phyloP scores from a whole-genome alignment of 306 rosid species.

The Citrullus colocynthis region DNA sequence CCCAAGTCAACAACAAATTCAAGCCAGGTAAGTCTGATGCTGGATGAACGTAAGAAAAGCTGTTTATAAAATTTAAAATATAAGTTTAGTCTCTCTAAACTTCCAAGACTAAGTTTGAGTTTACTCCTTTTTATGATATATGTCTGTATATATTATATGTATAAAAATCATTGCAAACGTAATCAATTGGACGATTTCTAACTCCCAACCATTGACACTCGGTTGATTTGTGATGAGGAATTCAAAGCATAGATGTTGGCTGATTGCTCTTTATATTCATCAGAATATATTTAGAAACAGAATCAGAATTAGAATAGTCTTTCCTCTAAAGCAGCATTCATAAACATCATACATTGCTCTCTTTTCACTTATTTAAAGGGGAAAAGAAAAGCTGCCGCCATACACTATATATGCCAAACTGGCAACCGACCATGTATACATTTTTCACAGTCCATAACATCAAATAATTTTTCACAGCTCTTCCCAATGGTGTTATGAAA shows the following conservation, averaged over 20 bases:
- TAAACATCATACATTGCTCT: conserved; percentile 46
- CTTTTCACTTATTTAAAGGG: conserved; percentile 38
- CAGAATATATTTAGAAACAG: conserved; percentile 17
- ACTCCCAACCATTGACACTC: background rate
- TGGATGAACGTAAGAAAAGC: too few relatives aligned
- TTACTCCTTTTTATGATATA: too few relatives aligned
- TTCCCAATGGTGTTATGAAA: conserved; percentile 56
- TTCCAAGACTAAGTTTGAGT: too few relatives aligned
- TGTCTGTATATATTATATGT: too few relatives aligned
- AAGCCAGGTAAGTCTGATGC: background rate
- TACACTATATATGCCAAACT: conserved; percentile 79
- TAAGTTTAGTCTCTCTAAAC: too few relatives aligned
- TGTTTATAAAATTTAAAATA: too few relatives aligned
- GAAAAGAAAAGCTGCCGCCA: conserved; percentile 30
- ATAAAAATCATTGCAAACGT: too few relatives aligned
- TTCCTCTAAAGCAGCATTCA: conserved; percentile 20
- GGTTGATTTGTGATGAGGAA: background rate
- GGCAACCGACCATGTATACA: conserved; percentile 48
- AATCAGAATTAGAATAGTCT: conserved; percentile 21
- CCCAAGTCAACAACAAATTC: background rate
- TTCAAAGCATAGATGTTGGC: background rate
- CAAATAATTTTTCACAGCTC: conserved; percentile 46
- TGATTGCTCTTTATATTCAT: conserved; percentile 6
- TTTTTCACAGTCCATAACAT: conserved; percentile 44
- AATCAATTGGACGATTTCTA: too few relatives aligned